Evolutionary conservation across 2,329 filamentous ascomycete genomes (phyloP), one percentile per base, ranked within the genome.

Genomic region (Paraphoma chrysanthemicola): DNA sequence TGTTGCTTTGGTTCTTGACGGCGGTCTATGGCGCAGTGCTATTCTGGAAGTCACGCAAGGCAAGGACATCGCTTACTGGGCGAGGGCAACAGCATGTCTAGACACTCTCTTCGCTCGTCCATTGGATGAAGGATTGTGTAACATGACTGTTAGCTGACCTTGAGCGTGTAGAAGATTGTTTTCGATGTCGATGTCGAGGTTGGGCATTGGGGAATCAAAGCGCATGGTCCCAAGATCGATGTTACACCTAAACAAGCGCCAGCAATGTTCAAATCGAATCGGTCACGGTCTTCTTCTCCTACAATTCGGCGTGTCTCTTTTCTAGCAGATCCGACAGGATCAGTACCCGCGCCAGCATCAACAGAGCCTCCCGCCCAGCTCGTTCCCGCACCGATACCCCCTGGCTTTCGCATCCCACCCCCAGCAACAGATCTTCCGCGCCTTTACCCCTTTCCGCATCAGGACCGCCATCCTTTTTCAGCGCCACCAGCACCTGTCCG

Each of bases 1-100:
- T 92, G 74, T 72, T 92, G 12, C 81, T 97, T 48, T 97, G 93
- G 93, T 78, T 92, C 48, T 75, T 88, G 45, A 88, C 86, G 3
- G 83, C 85, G 4, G 56, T 84, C 11, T 85, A 83, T 29, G 80
- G 84, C 12, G 79, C 80, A 12, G 72, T 82, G 1, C 85, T 89
- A 71, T 92, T 87, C 82, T 86, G 67, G 68, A 71, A 64, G 62
- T 44, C 59, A 11, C 58, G 65, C 16, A 73, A 69, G 69, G 71
- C 66, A 71, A 68, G 69, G 50, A 68, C 63, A 48, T 53, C 56
- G 18, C 64, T 60, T 48, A 66, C 67, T 44, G 62, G 62, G 14
- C 57, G 62, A 23, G 65, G 54, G 7, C n/a, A 29, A 14, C 54
- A 55, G 64, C 69, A 70, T 56, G 64, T 64, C 56, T 70, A 69